Conservation (phyloP, 208 protist species). For the Leishmania turanica region DNA sequence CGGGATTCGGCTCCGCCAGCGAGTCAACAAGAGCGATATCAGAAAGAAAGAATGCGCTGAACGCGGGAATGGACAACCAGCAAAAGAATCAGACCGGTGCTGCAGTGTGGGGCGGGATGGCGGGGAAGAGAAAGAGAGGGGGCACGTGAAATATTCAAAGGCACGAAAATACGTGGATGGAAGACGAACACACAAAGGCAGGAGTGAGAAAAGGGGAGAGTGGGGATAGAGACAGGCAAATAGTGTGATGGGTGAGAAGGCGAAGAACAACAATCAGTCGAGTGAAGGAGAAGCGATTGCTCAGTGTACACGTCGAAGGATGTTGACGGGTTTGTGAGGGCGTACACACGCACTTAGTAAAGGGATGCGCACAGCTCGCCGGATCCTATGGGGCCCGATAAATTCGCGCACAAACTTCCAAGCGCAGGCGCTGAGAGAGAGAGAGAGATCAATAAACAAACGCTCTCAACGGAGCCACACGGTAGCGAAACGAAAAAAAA, state of each 20-base stretch:
- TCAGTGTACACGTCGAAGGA: background rate
- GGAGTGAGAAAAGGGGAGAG: conserved; percentile 19
- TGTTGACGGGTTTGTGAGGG: background rate
- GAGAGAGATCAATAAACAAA: background rate
- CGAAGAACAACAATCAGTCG: conserved; percentile 14
- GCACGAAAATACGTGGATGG: background rate
- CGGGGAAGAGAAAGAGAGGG: background rate
- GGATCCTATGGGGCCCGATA: background rate
- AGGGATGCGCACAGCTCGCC: background rate
- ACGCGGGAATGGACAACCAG: background rate
- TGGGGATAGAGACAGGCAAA: background rate
- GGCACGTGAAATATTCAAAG: background rate
- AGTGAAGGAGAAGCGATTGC: background rate
- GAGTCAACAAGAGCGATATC: background rate
- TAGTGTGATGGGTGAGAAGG: background rate
- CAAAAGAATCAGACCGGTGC: background rate
- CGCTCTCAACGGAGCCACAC: background rate
- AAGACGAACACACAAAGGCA: conserved; percentile 10
- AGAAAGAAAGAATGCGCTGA: background rate
- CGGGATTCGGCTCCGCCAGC: background rate
- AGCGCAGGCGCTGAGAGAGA: background rate
- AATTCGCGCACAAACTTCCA: background rate
- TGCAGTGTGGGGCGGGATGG: background rate
- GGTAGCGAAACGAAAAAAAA: background rate
- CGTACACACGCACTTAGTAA: background rate